A percentile compares a stretch with the other conserved stretches of the same genome.
These are phyloP conservation scores for Pleurotus sapidus DNA, from an alignment of 768 basidiomycete species.

Conservation along the genomic window DNA sequence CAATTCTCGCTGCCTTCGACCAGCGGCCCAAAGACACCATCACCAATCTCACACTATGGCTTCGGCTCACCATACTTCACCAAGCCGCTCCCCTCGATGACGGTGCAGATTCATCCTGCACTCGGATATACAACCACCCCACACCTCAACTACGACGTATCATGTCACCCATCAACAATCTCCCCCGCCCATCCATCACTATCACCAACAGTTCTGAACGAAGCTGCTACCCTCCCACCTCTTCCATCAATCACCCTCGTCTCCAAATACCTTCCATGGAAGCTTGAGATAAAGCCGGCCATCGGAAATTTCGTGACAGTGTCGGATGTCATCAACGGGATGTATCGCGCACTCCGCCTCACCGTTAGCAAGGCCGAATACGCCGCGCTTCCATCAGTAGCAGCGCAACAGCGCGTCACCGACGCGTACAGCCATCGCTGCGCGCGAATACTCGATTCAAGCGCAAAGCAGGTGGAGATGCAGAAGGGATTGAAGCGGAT, in stretches of 20 bases:
- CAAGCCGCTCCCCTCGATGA: constrained; percentile 19
- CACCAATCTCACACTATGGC: constrained; percentile 24
- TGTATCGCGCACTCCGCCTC: constrained; percentile 42
- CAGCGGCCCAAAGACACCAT: constrained; percentile 35
- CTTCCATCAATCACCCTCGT: constrained; percentile 13
- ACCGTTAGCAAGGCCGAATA: constrained; percentile 39
- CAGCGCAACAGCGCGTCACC: constrained; percentile 32
- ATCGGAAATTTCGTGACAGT: constrained; percentile 12
- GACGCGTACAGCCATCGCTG: constrained; percentile 41
- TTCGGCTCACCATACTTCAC: constrained; percentile 24
- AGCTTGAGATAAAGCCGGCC: constrained; percentile 7
- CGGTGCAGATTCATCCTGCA: constrained; percentile 39
- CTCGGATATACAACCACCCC: constrained; percentile 37
- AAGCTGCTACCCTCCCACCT: constrained; percentile 42
- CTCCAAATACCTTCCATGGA: background rate
- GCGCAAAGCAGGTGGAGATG: constrained; percentile 34
- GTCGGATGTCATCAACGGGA: constrained; percentile 40
- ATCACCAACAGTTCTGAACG: constrained; percentile 29
- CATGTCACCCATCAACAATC: constrained; percentile 26
- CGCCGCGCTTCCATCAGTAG: constrained; percentile 25
- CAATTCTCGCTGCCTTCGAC: constrained; percentile 32
- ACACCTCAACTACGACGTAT: constrained; percentile 35
- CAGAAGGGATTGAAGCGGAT: constrained; percentile 49
- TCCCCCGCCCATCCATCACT: constrained; percentile 16
- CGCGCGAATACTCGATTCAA: constrained; percentile 25